A percentile compares a stretch with the other conserved stretches of the same genome.
Conservation (phyloP, 345 rosid species). For the Gossypium bickii region DNA sequence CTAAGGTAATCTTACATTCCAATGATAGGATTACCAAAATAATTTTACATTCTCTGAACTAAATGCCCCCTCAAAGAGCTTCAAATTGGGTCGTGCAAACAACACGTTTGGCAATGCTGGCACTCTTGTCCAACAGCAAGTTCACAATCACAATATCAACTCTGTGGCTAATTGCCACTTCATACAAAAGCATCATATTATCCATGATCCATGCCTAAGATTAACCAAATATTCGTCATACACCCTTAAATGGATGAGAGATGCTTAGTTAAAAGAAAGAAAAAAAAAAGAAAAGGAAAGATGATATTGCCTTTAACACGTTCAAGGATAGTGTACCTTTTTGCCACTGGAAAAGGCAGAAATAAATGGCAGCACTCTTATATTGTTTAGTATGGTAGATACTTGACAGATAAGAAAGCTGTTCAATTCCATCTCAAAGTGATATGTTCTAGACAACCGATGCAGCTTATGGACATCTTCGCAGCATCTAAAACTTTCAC, state of each 20-base stretch:
- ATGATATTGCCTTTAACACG: background rate
- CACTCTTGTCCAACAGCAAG: background rate
- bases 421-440: background rate
- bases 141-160: background rate
- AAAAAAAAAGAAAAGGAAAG: background rate
- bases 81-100: background rate
- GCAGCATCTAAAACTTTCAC: background rate
- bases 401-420: background rate
- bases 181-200: background rate
- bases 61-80: no score
- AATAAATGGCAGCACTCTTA: background rate
- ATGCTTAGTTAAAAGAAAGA: background rate
- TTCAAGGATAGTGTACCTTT: constrained; percentile 6
- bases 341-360: background rate
- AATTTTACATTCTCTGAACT: no score
- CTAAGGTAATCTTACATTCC: no score
- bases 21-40: no score
- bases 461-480: background rate
- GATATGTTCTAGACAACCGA: background rate
- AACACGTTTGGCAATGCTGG: background rate
- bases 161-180: background rate
- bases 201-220: background rate
- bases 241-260: background rate
- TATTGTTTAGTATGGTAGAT: background rate
- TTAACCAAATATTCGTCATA: background rate